A percentile compares a stretch with the other conserved stretches of the same genome.
phyloP scores from a whole-genome alignment of 1,139 yeast genomes.

The Yamadazyma taylorii region DNA sequence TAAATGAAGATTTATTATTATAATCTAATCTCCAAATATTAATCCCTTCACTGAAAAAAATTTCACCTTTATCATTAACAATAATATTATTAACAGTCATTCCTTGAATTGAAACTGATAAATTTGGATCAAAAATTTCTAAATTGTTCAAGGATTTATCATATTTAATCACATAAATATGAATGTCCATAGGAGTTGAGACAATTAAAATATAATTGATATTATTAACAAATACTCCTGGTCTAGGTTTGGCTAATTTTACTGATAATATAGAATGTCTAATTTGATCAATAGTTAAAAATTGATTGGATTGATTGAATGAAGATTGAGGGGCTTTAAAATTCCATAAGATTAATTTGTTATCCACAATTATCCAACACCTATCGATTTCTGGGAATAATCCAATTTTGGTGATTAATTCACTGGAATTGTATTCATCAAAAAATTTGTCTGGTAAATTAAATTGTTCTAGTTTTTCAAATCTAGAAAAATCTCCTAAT shows the following conservation, averaged over 20 bases:
- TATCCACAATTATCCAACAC: conserved; percentile 87
- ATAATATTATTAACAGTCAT: conserved; percentile 66
- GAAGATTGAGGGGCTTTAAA: conserved; percentile 57
- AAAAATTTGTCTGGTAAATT: conserved; percentile 82
- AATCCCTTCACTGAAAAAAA: conserved; percentile 78
- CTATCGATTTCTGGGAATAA: conserved; percentile 78
- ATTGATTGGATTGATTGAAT: conserved; percentile 56
- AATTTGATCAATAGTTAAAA: conserved; percentile 79
- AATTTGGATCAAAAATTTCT: conserved; percentile 78
- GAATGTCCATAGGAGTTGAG: conserved; percentile 79
- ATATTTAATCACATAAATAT: conserved; percentile 71
- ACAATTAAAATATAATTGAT: conserved; percentile 73
- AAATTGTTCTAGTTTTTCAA: conserved; percentile 66
- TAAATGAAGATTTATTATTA: conserved; percentile 86
- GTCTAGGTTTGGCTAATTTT: conserved; percentile 74
- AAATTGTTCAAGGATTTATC: conserved; percentile 50
- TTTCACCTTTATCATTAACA: conserved; percentile 64
- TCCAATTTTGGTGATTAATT: conserved; percentile 76
- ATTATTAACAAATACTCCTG: conserved; percentile 74
- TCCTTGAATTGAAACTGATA: conserved; percentile 80
- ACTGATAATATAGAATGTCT: conserved; percentile 77
- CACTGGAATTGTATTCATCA: conserved; percentile 70
- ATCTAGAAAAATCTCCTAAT: conserved; percentile 64
- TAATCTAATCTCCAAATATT: conserved; percentile 89
- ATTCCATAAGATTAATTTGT: conserved; percentile 83